Conservation (phyloP, 108 stramenopile genomes). For the Fragilariopsis cylindrus region DNA sequence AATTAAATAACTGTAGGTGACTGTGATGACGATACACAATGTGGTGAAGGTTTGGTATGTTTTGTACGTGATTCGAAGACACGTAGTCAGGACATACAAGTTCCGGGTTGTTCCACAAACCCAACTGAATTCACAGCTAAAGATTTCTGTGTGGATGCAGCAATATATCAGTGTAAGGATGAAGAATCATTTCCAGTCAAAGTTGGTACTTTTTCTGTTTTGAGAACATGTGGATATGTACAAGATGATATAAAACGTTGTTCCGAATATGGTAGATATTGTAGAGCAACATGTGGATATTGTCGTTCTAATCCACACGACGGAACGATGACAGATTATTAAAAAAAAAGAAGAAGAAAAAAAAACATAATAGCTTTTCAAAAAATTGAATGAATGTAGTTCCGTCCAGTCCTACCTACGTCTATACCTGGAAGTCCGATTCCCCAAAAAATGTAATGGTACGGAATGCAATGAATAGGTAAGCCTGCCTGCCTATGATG, state of each 20-base stretch:
- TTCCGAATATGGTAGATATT: slow-evolving; percentile 7
- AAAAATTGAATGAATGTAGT: too few relatives aligned
- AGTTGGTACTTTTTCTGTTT: slow-evolving; percentile 5
- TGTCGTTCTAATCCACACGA: background rate
- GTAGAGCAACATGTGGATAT: slow-evolving; percentile 5
- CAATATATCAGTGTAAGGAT: slow-evolving; percentile 4
- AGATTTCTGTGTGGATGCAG: slow-evolving; percentile 9
- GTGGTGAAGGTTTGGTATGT: slow-evolving; percentile 12
- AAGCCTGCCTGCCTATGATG: too few relatives aligned
- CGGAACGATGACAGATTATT: background rate
- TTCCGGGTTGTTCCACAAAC: background rate
- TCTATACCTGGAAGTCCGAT: too few relatives aligned
- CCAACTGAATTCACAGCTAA: background rate
- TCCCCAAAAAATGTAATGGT: too few relatives aligned
- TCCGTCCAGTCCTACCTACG: too few relatives aligned
- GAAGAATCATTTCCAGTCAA: background rate
- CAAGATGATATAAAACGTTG: background rate
- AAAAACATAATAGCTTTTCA: too few relatives aligned
- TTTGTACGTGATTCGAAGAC: slow-evolving; percentile 5
- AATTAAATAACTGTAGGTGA: background rate
- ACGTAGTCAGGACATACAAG: background rate
- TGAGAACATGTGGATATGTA: background rate
- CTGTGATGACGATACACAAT: slow-evolving; percentile 13
- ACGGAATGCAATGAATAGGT: too few relatives aligned
- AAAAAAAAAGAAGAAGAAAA: too few relatives aligned